These are phyloP conservation scores for Gracilaria vermiculophylla DNA, from an alignment of 23 red algal species.

Conservation along the genomic window DNA sequence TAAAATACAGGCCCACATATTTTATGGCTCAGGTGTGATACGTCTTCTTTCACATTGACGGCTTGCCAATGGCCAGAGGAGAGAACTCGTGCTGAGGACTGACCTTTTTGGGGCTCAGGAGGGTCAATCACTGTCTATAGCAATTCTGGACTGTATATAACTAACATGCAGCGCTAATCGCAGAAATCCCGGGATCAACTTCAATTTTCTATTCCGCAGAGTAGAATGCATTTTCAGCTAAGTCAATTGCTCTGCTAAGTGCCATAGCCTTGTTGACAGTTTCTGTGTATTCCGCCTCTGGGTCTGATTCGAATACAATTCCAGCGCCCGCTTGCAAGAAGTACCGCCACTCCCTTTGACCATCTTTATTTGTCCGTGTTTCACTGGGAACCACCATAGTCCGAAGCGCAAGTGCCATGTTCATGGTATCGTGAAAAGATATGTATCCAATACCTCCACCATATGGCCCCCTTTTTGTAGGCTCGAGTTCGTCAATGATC, in stretches of 20 bases:
- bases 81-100: no score
- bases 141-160: no score
- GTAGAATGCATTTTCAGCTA: constrained; percentile 89
- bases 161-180: no score
- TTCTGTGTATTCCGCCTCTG: constrained; percentile 94
- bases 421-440: constrained; percentile 97
- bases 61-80: no score
- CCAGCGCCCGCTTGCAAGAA: constrained; percentile 96
- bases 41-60: no score
- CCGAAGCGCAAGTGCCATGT: constrained; percentile 95
- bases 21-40: no score
- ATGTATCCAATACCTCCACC: constrained; percentile 98
- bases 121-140: no score
- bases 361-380: background rate
- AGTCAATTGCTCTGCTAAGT: constrained; percentile 82
- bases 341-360: constrained; percentile 65
- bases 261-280: constrained; percentile 99
- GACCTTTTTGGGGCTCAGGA: no score
- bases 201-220: background rate
- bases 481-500: constrained; percentile 97
- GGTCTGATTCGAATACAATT: constrained; percentile 89
- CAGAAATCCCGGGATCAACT: no score
- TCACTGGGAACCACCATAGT: constrained; percentile 93
- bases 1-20: no score
- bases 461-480: constrained; percentile 94